phyloP scores from a whole-genome alignment of 2,329 filamentous ascomycete species.

The Dothideomycetidae sp. region DNA sequence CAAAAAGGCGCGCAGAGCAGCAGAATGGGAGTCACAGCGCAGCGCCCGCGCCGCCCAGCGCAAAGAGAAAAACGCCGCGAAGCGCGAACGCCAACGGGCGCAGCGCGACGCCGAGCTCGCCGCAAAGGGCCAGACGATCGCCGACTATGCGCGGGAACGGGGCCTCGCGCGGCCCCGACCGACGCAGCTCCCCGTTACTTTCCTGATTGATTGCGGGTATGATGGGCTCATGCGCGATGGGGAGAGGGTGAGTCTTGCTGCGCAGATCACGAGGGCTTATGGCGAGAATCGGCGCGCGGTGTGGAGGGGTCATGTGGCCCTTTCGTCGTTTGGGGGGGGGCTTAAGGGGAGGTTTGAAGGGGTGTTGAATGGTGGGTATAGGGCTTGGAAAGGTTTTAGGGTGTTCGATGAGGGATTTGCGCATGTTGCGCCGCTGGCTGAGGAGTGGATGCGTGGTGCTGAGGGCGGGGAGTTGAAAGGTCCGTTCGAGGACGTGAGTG shows the following conservation, averaged over 20 bases:
- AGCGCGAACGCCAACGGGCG: slow-evolving; percentile 35
- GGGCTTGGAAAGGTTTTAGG: slow-evolving; percentile 63
- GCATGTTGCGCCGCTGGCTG: slow-evolving; percentile 50
- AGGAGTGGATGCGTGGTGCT: slow-evolving; percentile 48
- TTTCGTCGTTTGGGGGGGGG: slow-evolving; percentile 63
- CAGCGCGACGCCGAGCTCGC: slow-evolving; percentile 15
- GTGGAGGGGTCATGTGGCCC: slow-evolving; percentile 56
- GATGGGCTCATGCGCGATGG: slow-evolving; percentile 79
- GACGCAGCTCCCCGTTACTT: slow-evolving; percentile 55
- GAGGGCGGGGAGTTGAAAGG: slow-evolving; percentile 47
- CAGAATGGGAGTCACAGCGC: slow-evolving; percentile 62
- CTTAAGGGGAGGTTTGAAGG: slow-evolving; percentile 70
- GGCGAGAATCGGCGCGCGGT: slow-evolving; percentile 63
- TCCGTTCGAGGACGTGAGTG: slow-evolving; percentile 17
- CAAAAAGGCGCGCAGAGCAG: slow-evolving; percentile 60
- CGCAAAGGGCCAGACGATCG: not conserved
- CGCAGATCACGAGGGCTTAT: slow-evolving; percentile 78
- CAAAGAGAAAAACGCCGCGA: slow-evolving; percentile 41
- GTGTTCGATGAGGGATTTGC: slow-evolving; percentile 65
- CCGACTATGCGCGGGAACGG: slow-evolving; percentile 7
- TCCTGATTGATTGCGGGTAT: slow-evolving; percentile 86
- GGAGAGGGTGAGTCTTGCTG: slow-evolving; percentile 67
- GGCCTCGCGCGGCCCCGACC: slow-evolving; percentile 20
- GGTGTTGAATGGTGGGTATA: slow-evolving; percentile 54
- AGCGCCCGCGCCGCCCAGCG: slow-evolving; percentile 42